These are phyloP conservation scores for Cupressus sempervirens DNA, from an alignment of 75 land plant species.

Conservation along the genomic window DNA sequence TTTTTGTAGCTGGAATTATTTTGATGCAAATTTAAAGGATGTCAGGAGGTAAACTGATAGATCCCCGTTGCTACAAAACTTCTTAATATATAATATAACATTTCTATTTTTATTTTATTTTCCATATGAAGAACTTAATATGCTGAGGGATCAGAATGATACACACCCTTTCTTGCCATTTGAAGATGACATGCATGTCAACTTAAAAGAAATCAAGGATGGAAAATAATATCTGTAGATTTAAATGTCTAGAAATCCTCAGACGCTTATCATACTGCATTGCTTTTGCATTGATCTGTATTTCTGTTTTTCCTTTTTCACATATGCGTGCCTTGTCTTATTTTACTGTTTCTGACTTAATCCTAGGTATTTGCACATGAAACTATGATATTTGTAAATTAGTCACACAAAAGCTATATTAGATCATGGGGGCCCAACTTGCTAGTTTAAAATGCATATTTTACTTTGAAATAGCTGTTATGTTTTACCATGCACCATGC, in stretches of 20 bases:
- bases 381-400: too few relatives aligned
- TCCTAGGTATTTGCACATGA: background rate
- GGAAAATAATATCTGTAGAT: background rate
- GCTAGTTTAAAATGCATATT: background rate
- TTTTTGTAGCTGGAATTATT: background rate
- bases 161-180: background rate
- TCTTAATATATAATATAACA: background rate
- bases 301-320: background rate
- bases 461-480: background rate
- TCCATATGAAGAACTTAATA: background rate
- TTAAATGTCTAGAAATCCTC: background rate
- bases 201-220: too few relatives aligned
- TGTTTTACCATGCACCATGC: background rate
- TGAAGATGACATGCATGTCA: too few relatives aligned
- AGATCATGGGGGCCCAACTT: too few relatives aligned
- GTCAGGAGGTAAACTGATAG: background rate
- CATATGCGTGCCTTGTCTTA: background rate
- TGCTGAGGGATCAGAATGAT: background rate
- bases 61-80: background rate
- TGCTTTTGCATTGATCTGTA: background rate
- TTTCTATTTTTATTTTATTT: background rate
- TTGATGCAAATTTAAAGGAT: background rate
- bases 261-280: background rate
- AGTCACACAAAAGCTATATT: too few relatives aligned
- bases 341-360: background rate